Percentiles rank a stretch among this genome's conserved stretches.
Conservation (phyloP, 768 basidiomycete genomes). For the Rhodosporidiobolus sp. region DNA sequence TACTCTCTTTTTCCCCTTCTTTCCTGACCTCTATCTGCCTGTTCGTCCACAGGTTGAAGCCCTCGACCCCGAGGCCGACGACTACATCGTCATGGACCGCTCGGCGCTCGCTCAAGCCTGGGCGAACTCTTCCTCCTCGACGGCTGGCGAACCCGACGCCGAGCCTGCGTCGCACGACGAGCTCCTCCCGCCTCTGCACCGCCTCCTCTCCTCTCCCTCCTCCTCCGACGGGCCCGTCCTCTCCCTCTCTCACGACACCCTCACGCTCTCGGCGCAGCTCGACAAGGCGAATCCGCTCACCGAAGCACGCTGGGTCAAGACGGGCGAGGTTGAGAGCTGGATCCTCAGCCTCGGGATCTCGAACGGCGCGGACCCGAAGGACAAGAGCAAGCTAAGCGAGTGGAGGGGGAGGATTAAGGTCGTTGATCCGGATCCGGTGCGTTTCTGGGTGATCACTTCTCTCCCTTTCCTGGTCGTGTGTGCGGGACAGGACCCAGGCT, state of each 20-base stretch:
- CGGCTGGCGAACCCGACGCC: constrained; percentile 1
- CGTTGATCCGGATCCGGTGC: constrained; percentile 88
- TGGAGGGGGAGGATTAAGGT: constrained; percentile 95
- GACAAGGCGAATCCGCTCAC: constrained; percentile 85
- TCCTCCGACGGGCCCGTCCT: not conserved
- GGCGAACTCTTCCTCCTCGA: not conserved
- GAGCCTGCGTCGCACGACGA: not conserved
- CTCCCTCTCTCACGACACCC: constrained; percentile 45
- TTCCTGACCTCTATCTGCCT: not conserved
- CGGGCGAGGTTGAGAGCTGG: constrained; percentile 93
- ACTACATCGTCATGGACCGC: constrained; percentile 44
- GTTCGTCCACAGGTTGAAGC: constrained; percentile 47
- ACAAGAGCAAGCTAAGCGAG: constrained; percentile 43
- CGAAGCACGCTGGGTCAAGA: constrained; percentile 95
- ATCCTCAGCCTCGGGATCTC: constrained; percentile 52
- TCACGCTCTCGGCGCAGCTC: constrained; percentile 71
- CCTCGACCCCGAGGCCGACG: constrained; percentile 46
- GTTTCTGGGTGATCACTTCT: constrained; percentile 46
- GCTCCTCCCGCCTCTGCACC: constrained; percentile 36
- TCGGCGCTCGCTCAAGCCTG: constrained; percentile 38
- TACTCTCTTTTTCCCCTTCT: constrained; percentile 14
- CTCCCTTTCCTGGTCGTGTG: not conserved
- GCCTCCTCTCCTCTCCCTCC: not conserved
- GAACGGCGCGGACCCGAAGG: constrained; percentile 36
- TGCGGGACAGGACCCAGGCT: not conserved